Base-by-base conservation (phyloP, 2,329 filamentous ascomycete species). In the Hysterium pulicare region DNA sequence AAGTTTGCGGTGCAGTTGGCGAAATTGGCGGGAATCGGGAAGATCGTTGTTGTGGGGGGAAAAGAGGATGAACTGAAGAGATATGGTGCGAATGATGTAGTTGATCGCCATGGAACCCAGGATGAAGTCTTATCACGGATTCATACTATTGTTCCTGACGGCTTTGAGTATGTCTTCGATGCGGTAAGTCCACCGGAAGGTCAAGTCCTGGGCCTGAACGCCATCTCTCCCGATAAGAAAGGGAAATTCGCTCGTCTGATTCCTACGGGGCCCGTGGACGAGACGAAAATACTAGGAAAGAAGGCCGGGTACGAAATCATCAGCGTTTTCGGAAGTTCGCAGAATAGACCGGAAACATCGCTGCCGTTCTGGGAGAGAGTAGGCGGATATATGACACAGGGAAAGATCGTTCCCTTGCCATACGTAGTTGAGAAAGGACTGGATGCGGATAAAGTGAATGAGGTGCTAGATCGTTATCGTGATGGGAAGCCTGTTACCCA, bases 51-150 rank as follows among this genome's bases (percentile, higher is more conserved):
- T 1, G 61, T 67, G 0, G 62, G 61, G 16, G 62, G 63, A 1
- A 45, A 58, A 8, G 59, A 61, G 17, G 45, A 42, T 4, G 56
- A 65, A 40, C 47, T 73, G 21, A 61, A 55, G 32, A 40, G 24
- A 6, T 58, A 53, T 15, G 70, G 71, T 1, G 71, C 71, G 1
- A 72, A 69, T 1, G 60, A 71, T 46, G 58, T 72, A 2, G 45
- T 72, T n/a, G 64, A 70, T 40, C 68, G 71, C 4, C 61, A 71
- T 39, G 60, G 51, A 1, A 46, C 49, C 5, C 24, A 62, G 23
- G 59, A 67, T 8, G 57, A 59, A 3, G 51, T 71, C 2, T 47
- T 56, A 0, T 44, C 41, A 0, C 53, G 60, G n/a, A 62, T 72
- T 40, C 58, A 60, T 1, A 55, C 46, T 2, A 49, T 70, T 5